Evolutionary conservation across 208 protist genomes (phyloP), one percentile per base, ranked within the genome.

Genomic region (Acanthamoeba castellanii): DNA sequence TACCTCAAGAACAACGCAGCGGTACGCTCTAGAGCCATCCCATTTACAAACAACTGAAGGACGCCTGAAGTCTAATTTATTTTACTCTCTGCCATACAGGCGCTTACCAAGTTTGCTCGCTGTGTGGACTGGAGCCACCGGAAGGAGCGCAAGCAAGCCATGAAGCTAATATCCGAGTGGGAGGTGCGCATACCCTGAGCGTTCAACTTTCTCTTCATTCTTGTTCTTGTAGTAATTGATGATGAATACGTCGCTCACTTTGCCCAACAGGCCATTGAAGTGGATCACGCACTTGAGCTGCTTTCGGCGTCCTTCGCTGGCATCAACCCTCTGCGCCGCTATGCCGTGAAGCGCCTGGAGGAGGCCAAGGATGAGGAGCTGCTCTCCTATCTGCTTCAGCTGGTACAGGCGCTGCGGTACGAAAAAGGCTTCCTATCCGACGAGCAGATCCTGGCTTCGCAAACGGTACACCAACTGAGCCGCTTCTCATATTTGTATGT

Each of bases 31-130:
- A 37, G 37, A 11, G 18, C 61, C 61, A 7, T 70, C 27, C 11
- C 61, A 8, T 50, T 34, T 84, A 47, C 1, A 11, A 34, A 34
- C 72, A 47, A 45, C 16, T n/a, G 37, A 18, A n/a, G 3, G 3
- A n/a, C 25, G 57, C 16, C 22, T 27, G 25, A 9, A 27, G 0
- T 18, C 57, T 57, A 20, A 57, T 16, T 27, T 27, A n/a, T 61
- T 16, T 9, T 2, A 32, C 11, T 2, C 25, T 70, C 61, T 70
- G 3, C 18, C n/a, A 27, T 34, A 30, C 32, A 97, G 37, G 98
- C 98, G 55, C 97, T 99, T 45, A 96, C 99, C 2, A 98, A 98
- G 14, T 99, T 99, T 87, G 96, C 99, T 92, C 96, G 97, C 66
- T 98, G 97, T 92, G 98, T 99, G 14, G 98, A 99, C 81, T 99